Conservation (phyloP, 768 basidiomycete genomes). For the Mycena maculata region DNA sequence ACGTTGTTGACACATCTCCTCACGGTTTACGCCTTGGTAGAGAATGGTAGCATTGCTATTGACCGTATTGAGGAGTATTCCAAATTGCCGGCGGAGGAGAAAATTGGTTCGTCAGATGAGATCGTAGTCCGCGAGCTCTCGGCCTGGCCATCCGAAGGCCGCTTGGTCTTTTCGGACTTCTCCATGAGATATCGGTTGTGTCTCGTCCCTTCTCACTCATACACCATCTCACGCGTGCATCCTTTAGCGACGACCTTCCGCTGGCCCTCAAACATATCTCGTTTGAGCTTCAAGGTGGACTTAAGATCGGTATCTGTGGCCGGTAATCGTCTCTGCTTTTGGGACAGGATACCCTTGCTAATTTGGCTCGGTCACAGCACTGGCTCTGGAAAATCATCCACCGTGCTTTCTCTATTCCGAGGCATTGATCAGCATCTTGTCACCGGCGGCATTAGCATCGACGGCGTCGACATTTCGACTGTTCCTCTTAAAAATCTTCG, state of each 20-base stretch:
- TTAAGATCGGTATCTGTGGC: conserved; percentile 20
- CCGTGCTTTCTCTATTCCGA: conserved; percentile 26
- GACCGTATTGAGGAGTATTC: conserved; percentile 18
- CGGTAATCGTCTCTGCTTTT: conserved; percentile 4
- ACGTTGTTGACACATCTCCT: background rate
- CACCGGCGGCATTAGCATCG: conserved; percentile 23
- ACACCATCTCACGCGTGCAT: background rate
- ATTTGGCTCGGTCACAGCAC: conserved; percentile 4
- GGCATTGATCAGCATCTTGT: conserved; percentile 31
- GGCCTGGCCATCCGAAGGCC: conserved; percentile 16
- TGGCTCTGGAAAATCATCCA: conserved; percentile 29
- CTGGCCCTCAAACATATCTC: conserved; percentile 15
- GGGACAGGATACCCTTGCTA: background rate
- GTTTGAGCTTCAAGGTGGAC: conserved; percentile 9
- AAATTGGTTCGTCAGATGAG: background rate
- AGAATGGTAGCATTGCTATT: conserved; percentile 20
- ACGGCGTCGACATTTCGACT: conserved; percentile 26
- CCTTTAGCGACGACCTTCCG: conserved; percentile 11
- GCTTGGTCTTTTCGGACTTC: conserved; percentile 18
- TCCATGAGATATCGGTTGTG: conserved; percentile 20
- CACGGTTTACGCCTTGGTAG: conserved; percentile 13
- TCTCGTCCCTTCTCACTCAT: background rate
- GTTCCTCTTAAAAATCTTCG: conserved; percentile 16
- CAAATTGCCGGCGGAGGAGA: conserved; percentile 12
- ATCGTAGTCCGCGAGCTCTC: background rate